A percentile compares a stretch with the other conserved stretches of the same genome.
Evolutionary conservation across 176 grass and related monocot genomes (phyloP).

Genomic region (Carex scoparia): DNA sequence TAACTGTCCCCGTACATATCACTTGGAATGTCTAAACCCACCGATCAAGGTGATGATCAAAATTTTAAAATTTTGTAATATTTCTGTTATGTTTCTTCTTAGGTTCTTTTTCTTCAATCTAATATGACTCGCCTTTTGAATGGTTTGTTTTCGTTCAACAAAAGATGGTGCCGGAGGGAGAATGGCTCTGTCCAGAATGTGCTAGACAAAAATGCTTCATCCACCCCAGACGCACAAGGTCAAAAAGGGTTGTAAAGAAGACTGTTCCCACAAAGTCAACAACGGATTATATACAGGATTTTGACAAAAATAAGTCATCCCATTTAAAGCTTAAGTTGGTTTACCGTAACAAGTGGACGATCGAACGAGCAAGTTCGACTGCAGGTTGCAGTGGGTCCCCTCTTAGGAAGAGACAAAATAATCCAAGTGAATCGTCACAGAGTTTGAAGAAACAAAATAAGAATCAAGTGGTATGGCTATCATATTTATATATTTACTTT

Average conservation of each 20-base stretch:
- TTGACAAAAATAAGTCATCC: constrained; percentile 10
- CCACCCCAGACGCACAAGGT: constrained; percentile 35
- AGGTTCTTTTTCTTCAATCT: constrained; percentile 19
- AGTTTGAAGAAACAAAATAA: constrained; percentile 48
- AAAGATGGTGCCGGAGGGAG: constrained; percentile 38
- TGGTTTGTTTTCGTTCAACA: constrained; percentile 18
- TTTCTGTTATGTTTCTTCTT: background rate
- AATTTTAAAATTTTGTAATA: constrained; percentile 9
- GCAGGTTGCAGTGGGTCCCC: constrained; percentile 41
- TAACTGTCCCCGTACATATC: constrained; percentile 75
- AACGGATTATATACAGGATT: background rate
- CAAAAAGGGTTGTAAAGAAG: constrained; percentile 36
- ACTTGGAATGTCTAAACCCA: constrained; percentile 82
- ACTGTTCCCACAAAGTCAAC: background rate
- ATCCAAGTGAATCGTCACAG: constrained; percentile 38
- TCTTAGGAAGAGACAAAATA: constrained; percentile 44
- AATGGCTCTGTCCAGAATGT: constrained; percentile 6
- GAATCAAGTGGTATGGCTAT: constrained; percentile 43
- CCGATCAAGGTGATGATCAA: constrained; percentile 53
- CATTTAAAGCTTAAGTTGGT: constrained; percentile 37
- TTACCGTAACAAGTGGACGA: constrained; percentile 27
- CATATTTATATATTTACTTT: background rate
- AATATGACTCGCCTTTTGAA: background rate
- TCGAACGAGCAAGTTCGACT: constrained; percentile 36
- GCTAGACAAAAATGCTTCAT: background rate